Base-by-base conservation (phyloP, 352 stramenopile genomes). In the Phytophthora pini region DNA sequence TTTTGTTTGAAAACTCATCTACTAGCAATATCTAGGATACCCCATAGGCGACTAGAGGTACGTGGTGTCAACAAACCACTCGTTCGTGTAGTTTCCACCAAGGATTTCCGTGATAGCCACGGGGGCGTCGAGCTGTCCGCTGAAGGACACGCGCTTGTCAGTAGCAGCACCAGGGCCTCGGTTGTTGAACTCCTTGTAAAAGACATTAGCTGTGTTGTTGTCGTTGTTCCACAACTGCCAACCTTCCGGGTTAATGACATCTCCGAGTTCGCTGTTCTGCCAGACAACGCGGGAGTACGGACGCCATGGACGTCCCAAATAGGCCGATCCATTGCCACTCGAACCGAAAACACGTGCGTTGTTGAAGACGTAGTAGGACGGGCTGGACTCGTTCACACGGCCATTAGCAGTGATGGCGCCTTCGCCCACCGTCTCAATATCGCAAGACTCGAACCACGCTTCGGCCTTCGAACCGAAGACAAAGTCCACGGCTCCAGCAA, bases 131-230 rank as follows among this genome's bases (percentile, higher is more conserved):
- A 62, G 6, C 5, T 63, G 44, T 53, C 45, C 46, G 24, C 61
- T 63, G 8, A 57, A 68, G 12, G 36, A 29, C 20, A 58, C 61
- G 9, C 61, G 31, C 34, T 62, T 56, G 11, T 57, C 45, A 12
- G 22, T 47, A 49, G 38, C 39, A 10, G 58, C 40, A 65, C 58
- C 49, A 0, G 56, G 45, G 3, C 56, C 56, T 29, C 31, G 32
- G 50, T 66, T 66, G 26, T 66, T 60, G 49, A 60, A 66, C 12
- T 66, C 58, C 41, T 49, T 47, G 24, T 51, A 67, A 24, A 22
- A 55, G 1, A 67, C 40, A 27, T 67, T 47, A 4, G 15, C 22
- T 1, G 49, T 55, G 49, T 55, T 47, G 12, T 47, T 50, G 40
- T 61, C 49, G 12, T 50, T 48, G n/a, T 54, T 55, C 58, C 49